These are phyloP conservation scores for Neolentinus lepideus DNA, from an alignment of 1,284 basidiomycete species.

Conservation along the genomic window DNA sequence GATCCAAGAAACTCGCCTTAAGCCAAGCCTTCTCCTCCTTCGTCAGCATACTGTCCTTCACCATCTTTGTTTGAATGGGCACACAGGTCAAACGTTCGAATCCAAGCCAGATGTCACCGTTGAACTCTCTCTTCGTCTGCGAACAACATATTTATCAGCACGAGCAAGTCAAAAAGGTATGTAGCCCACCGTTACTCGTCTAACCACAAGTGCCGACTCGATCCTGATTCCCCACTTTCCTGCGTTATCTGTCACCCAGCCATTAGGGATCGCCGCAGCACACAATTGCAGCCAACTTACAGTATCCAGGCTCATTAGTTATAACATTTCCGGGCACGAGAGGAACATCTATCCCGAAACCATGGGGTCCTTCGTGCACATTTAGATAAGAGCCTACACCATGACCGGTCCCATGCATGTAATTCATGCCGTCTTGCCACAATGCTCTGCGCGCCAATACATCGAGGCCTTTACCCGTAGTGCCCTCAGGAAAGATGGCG, in stretches of 20 bases:
- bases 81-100: slow-evolving; percentile 89
- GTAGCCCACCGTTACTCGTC: slow-evolving; percentile 49
- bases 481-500: slow-evolving; percentile 85
- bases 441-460: slow-evolving; percentile 80
- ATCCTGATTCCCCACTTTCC: slow-evolving; percentile 87
- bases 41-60: slow-evolving; percentile 78
- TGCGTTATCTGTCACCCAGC: slow-evolving; percentile 52
- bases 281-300: slow-evolving; percentile 33
- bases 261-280: slow-evolving; percentile 11
- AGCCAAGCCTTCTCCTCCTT: slow-evolving; percentile 88
- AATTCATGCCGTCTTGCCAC: slow-evolving; percentile 88
- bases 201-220: slow-evolving; percentile 76
- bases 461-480: slow-evolving; percentile 75
- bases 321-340: slow-evolving; percentile 82
- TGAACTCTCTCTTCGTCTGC: slow-evolving; percentile 67
- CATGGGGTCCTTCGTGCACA: slow-evolving; percentile 73
- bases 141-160: slow-evolving; percentile 7
- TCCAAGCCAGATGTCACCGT: slow-evolving; percentile 71
- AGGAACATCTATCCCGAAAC: slow-evolving; percentile 58
- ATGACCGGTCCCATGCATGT: slow-evolving; percentile 80
- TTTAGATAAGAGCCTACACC: slow-evolving; percentile 79
- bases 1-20: slow-evolving; percentile 45
- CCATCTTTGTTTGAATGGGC: slow-evolving; percentile 89
- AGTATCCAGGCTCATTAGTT: slow-evolving; percentile 84
- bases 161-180: neutral